Conservation (phyloP, 208 protist genomes). For the Acanthamoeba divionensis region DNA sequence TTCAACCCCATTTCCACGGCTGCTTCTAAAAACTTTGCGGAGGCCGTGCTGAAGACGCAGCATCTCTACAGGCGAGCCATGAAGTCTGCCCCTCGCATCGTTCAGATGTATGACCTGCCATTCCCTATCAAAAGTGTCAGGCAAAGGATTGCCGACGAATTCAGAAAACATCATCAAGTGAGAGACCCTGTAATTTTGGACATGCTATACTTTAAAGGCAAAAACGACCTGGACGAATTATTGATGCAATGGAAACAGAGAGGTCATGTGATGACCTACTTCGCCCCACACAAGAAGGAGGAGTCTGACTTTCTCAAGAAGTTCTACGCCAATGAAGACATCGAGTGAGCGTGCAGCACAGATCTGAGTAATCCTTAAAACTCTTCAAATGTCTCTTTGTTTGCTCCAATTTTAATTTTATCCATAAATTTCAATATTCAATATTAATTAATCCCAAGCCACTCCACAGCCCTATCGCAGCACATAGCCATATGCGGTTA, state of each 20-base stretch:
- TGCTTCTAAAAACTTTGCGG: not conserved
- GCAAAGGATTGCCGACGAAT: not conserved
- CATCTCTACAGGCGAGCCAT: slow-evolving; percentile 18
- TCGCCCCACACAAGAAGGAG: slow-evolving; percentile 24
- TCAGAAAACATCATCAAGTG: slow-evolving; percentile 46
- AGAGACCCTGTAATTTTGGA: slow-evolving; percentile 4
- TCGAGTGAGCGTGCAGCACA: not conserved
- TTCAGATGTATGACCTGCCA: slow-evolving; percentile 31
- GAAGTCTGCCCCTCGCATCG: not conserved
- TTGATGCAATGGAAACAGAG: not conserved
- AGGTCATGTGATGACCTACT: not conserved
- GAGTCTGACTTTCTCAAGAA: slow-evolving; percentile 32
- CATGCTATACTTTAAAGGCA: slow-evolving; percentile 17
- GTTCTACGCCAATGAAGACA: slow-evolving; percentile 29
- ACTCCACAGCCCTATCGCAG: no score
- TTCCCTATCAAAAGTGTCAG: not conserved
- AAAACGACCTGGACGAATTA: slow-evolving; percentile 5
- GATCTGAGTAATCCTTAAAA: no score
- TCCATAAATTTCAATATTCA: no score
- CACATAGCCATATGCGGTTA: no score
- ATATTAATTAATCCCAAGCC: no score
- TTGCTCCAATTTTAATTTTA: no score
- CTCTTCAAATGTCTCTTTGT: no score
- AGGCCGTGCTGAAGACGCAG: not conserved
- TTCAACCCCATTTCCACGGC: slow-evolving; percentile 26